Conservation (phyloP, 2,329 filamentous ascomycete genomes). For the Neonectria magnoliae region DNA sequence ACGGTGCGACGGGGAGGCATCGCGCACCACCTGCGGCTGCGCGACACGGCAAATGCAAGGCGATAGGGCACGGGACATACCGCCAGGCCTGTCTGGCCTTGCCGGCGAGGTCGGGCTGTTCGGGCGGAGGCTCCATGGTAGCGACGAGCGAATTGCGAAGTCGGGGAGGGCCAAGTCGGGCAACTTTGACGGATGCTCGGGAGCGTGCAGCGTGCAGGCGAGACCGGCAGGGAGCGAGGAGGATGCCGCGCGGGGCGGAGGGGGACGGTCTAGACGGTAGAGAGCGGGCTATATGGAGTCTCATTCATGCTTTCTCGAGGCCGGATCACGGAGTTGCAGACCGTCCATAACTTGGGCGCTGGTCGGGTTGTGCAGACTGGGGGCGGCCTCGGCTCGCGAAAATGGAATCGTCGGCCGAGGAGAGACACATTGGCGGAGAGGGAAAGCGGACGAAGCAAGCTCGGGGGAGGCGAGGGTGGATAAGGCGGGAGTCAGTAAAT, state of each 20-base stretch:
- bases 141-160: conserved; percentile 29
- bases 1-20: conserved; percentile 30
- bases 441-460: conserved; percentile 17
- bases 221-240: conserved; percentile 14
- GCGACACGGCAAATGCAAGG: conserved; percentile 1
- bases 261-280: conserved; percentile 27
- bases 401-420: conserved; percentile 48
- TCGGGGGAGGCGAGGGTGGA: conserved; percentile 3
- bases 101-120: conserved; percentile 36
- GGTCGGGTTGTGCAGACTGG: conserved; percentile 38
- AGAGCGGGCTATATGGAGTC: conserved; percentile 41
- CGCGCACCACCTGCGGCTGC: conserved; percentile 12
- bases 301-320: conserved; percentile 49
- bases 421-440: conserved; percentile 51
- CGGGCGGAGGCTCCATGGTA: conserved; percentile 37
- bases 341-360: conserved; percentile 48
- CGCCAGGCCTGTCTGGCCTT: conserved; percentile 53
- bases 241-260: conserved; percentile 19
- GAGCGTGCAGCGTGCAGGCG: conserved; percentile 18
- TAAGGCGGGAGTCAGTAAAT: conserved; percentile 5
- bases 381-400: conserved; percentile 49
- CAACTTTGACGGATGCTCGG: conserved; percentile 24
- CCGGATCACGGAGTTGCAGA: conserved; percentile 43
- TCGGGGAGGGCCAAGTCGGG: conserved; percentile 5
- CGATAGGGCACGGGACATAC: conserved; percentile 44